A percentile compares a stretch with the other conserved stretches of the same genome.
phyloP scores from a whole-genome alignment of 352 stramenopile species.

The Pythium aristosporum region DNA sequence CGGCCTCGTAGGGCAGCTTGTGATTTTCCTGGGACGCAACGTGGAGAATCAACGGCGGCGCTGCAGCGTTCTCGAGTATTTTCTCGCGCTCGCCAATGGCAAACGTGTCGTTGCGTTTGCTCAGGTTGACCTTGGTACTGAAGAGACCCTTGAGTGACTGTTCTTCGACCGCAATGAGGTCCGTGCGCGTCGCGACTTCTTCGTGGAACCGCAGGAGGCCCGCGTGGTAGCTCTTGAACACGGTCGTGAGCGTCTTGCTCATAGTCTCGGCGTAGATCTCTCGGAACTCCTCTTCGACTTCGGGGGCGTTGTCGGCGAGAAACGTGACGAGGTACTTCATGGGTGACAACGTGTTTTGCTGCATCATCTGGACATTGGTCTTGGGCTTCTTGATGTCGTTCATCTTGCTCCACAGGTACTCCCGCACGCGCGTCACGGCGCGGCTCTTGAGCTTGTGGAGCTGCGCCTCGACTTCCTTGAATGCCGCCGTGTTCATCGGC shows the following conservation, averaged over 20 bases:
- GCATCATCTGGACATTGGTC: constrained; percentile 98
- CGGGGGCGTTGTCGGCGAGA: constrained; percentile 88
- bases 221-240: constrained; percentile 97
- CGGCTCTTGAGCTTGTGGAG: constrained; percentile 87
- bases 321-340: constrained; percentile 97
- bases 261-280: constrained; percentile 97
- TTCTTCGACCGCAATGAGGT: constrained; percentile 96
- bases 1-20: constrained; percentile 95
- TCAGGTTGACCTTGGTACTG: constrained; percentile 90
- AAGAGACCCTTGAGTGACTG: constrained; percentile 88
- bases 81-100: constrained; percentile 89
- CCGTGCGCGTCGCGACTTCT: constrained; percentile 89
- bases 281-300: constrained; percentile 94
- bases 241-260: constrained; percentile 93
- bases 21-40: constrained; percentile 91
- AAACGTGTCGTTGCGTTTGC: constrained; percentile 96
- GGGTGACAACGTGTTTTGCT: constrained; percentile 96
- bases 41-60: constrained; percentile 93
- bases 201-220: constrained; percentile 94
- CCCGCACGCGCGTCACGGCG: constrained; percentile 73
- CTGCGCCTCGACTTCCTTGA: constrained; percentile 92
- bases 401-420: constrained; percentile 95
- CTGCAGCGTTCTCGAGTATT: constrained; percentile 80
- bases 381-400: constrained; percentile 94
- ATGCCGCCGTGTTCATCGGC: constrained; percentile 88